These are phyloP conservation scores for Melampsora americana DNA, from an alignment of 1,284 basidiomycete genomes.

Conservation along the genomic window DNA sequence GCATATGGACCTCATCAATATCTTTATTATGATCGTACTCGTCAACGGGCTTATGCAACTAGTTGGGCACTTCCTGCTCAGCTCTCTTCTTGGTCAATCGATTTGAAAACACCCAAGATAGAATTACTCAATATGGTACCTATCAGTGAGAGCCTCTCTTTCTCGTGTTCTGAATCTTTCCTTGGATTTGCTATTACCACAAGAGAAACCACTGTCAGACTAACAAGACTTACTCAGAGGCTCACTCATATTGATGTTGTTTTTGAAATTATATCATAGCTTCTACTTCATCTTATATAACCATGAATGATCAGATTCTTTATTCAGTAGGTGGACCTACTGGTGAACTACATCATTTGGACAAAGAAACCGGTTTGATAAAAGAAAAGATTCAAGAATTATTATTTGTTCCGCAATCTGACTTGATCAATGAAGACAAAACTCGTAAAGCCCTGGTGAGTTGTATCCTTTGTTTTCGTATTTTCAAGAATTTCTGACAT, in stretches of 20 bases:
- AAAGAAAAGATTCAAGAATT: constrained; percentile 47
- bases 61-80: constrained; percentile 47
- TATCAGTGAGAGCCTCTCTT: constrained; percentile 2
- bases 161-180: background rate
- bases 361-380: constrained; percentile 47
- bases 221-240: constrained; percentile 46
- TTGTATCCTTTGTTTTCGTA: background rate
- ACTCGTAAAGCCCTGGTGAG: constrained; percentile 50
- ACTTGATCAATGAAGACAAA: constrained; percentile 39
- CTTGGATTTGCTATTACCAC: background rate
- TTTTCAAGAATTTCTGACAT: background rate
- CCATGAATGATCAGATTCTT: constrained; percentile 45
- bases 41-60: constrained; percentile 49
- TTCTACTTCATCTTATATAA: constrained; percentile 47
- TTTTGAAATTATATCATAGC: constrained; percentile 35
- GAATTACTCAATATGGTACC: constrained; percentile 11
- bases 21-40: constrained; percentile 7
- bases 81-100: constrained; percentile 49
- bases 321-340: constrained; percentile 51
- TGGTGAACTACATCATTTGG: constrained; percentile 49
- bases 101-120: background rate
- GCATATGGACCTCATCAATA: constrained; percentile 30
- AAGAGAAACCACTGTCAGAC: too few relatives aligned
- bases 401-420: constrained; percentile 46
- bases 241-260: constrained; percentile 45